Evolutionary conservation across 306 rosid genomes (phyloP).

Genomic region (Castanospermum australe): DNA sequence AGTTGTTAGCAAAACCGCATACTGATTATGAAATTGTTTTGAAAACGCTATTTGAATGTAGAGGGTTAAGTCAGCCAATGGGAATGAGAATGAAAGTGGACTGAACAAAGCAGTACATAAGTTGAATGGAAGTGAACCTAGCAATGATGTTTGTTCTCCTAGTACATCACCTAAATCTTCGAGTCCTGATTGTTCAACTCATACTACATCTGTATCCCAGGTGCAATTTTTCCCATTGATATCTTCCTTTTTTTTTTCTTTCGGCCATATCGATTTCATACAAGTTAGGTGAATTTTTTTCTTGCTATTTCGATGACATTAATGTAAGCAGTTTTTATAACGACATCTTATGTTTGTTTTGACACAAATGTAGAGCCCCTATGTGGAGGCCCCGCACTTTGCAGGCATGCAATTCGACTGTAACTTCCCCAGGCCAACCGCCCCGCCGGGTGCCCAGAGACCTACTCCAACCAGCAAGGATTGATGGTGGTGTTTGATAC

Average conservation of each 20-base stretch:
- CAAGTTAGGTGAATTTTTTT: not conserved
- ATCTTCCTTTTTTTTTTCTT: not conserved
- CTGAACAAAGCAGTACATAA: conserved; percentile 50
- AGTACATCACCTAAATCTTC: conserved; percentile 55
- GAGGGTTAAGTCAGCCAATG: conserved; percentile 75
- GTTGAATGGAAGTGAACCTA: conserved; percentile 74
- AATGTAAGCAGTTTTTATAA: not conserved
- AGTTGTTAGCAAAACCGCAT: conserved; percentile 17
- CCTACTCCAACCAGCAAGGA: conserved; percentile 57
- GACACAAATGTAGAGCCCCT: conserved; percentile 63
- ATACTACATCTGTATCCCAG: conserved; percentile 44
- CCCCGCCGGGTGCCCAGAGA: conserved; percentile 98
- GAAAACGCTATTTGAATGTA: conserved; percentile 37
- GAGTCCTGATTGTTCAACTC: conserved; percentile 43
- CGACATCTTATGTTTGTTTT: not conserved
- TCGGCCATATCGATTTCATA: not conserved
- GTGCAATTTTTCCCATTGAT: conserved; percentile 31
- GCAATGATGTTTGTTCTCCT: conserved; percentile 48
- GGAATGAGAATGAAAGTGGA: conserved; percentile 51
- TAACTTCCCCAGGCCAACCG: conserved; percentile 75
- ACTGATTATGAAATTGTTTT: conserved; percentile 27
- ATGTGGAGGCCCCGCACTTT: conserved; percentile 78
- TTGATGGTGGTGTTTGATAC: conserved; percentile 31
- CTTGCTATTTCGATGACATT: not conserved
- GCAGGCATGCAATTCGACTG: conserved; percentile 48